Base-by-base conservation (phyloP, 208 protist genomes). In the Angomonas desouzai region DNA sequence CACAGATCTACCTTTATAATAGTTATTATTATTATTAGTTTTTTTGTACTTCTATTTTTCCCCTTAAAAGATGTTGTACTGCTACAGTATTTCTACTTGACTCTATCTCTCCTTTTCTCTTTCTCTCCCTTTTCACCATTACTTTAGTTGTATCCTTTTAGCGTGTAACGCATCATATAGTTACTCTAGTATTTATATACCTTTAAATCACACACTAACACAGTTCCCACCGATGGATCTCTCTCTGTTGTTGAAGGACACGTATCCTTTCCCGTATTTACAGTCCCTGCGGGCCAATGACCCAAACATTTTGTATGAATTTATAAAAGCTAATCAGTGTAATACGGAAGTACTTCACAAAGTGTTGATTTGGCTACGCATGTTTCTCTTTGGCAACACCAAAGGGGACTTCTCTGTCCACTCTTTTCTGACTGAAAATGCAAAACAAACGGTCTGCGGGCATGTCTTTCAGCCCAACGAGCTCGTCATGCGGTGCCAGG, bases 401-500 rank as follows among this genome's bases (percentile, higher is more conserved):
- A 23, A 40, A 13, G 13, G 13, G 36, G 36, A 40, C 13, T 40
- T 29, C 13, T 40, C 36, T 40, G 36, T 40, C 6, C 6, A 40
- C 9, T 23, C 45, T 3, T 51, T 23, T 23, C n/a, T 51, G 6
- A 51, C 20, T 6, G 45, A 13, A 13, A 23, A 51, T 16, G 20
- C 45, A 13, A 51, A 23, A 4, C 36, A 40, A 1, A 23, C 75
- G 9, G 77, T 84, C 16, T 96, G 90, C 68, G 87, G 90, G 0
- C 65, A 76, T 36, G 68, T 74, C 75, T 85, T 83, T 23, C 25
- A 23, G 3, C 23, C 45, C 2, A 66, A 69, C 13, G 89, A 96
- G 20, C 75, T 91, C 55, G 80, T 89, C 7, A 87, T 87, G 13
- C 86, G 86, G 48, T 98, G 95, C 70, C 72, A 74, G 43, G 91